These are phyloP conservation scores for Magnusiomyces paraingens DNA, from an alignment of 1,139 yeast genomes.

Conservation along the genomic window DNA sequence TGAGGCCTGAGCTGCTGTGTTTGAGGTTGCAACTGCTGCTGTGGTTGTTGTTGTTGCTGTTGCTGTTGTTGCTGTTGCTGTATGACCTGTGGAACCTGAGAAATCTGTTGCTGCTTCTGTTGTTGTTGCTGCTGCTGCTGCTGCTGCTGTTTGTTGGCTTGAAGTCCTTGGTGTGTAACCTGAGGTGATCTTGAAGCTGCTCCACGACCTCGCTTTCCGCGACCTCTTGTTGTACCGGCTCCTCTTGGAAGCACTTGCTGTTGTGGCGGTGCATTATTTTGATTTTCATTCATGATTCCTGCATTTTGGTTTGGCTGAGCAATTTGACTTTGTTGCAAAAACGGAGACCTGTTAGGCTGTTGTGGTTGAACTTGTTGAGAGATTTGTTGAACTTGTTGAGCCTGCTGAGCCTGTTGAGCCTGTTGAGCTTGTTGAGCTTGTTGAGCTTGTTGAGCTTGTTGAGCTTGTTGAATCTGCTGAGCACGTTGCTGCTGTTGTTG, in stretches of 20 bases:
- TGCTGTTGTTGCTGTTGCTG: neutral
- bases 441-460: neutral
- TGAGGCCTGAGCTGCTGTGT: neutral
- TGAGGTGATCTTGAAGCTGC: constrained; percentile 1
- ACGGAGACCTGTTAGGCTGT: constrained; percentile 7
- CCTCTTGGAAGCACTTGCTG: neutral
- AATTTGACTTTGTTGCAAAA: constrained; percentile 1
- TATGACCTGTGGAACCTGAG: neutral
- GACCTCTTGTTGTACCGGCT: neutral
- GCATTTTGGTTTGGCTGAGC: neutral
- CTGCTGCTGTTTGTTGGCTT: neutral
- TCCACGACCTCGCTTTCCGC: constrained; percentile 5
- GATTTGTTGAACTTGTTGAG: neutral
- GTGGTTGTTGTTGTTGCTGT: neutral
- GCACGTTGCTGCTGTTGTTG: too few species aligned
- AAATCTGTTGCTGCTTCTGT: neutral
- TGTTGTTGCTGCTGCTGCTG: neutral
- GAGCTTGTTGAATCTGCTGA: constrained; percentile 1
- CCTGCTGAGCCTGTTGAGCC: neutral
- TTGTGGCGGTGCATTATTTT: neutral
- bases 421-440: constrained; percentile 4
- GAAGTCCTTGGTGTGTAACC: constrained; percentile 2
- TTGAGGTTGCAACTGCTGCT: neutral
- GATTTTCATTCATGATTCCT: neutral
- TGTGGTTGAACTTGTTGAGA: constrained; percentile 4